These are phyloP conservation scores for Penicillium expansum DNA, from an alignment of 2,329 filamentous ascomycete genomes.

Conservation along the genomic window DNA sequence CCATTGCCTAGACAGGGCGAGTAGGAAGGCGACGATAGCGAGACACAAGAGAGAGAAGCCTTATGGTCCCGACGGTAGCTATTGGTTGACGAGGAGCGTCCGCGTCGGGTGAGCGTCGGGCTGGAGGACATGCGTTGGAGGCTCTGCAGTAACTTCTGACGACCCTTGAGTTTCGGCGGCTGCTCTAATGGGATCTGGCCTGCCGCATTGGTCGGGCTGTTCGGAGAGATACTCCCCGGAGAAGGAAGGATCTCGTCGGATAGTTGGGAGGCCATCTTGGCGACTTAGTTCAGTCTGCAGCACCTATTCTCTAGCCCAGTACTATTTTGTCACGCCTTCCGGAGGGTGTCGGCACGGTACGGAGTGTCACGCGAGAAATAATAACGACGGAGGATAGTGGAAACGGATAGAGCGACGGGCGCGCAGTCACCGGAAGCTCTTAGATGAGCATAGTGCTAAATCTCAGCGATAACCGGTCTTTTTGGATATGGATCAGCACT, in stretches of 20 bases:
- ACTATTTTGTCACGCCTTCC: background rate
- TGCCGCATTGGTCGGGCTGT: conserved; percentile 33
- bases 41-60: conserved; percentile 64
- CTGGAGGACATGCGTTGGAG: conserved; percentile 81
- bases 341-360: background rate
- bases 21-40: conserved; percentile 55
- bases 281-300: background rate
- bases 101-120: conserved; percentile 64
- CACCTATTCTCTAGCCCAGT: background rate
- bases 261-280: conserved; percentile 31
- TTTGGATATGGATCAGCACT: background rate
- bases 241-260: conserved; percentile 32
- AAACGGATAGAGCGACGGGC: conserved; percentile 1
- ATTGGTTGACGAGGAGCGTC: conserved; percentile 60
- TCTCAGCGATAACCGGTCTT: background rate
- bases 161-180: conserved; percentile 62
- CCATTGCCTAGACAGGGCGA: conserved; percentile 54
- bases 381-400: background rate
- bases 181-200: conserved; percentile 41
- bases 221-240: conserved; percentile 34
- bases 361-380: background rate
- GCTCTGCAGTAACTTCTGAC: conserved; percentile 67
- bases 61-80: conserved; percentile 63
- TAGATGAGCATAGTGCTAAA: conserved; percentile 7
- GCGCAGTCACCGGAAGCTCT: conserved; percentile 2